A percentile compares a stretch with the other conserved stretches of the same genome.
Conservation (phyloP, 2,329 filamentous ascomycete species). For the Diaporthe aspalathi region DNA sequence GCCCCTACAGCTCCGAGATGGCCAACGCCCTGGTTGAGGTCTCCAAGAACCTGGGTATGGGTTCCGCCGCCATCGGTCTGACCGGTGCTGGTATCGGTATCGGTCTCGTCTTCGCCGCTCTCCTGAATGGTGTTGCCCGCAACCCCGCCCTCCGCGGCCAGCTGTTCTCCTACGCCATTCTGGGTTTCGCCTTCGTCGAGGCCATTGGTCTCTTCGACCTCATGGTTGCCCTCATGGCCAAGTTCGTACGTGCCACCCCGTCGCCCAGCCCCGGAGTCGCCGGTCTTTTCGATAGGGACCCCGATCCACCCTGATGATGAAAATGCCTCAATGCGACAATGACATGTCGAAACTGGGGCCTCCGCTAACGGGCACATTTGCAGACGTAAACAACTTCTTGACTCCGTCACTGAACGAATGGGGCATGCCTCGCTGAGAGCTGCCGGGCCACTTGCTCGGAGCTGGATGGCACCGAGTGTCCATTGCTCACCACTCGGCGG, state of each 20-base stretch:
- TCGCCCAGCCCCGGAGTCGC: background rate
- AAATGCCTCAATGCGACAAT: constrained; percentile 28
- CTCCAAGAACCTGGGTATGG: constrained; percentile 92
- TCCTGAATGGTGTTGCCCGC: constrained; percentile 89
- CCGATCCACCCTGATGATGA: constrained; percentile 9
- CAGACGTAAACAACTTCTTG: constrained; percentile 39
- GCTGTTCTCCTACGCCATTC: constrained; percentile 96
- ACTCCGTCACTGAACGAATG: constrained; percentile 37
- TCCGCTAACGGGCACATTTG: constrained; percentile 7
- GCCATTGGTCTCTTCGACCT: constrained; percentile 90
- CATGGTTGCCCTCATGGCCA: constrained; percentile 95
- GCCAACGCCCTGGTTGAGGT: constrained; percentile 89
- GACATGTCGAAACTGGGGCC: background rate
- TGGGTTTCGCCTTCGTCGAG: constrained; percentile 95
- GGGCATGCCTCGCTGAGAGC: constrained; percentile 37
- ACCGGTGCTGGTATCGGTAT: constrained; percentile 95
- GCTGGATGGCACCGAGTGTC: constrained; percentile 28
- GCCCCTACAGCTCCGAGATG: constrained; percentile 89
- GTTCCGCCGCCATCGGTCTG: constrained; percentile 89
- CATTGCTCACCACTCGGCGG: constrained; percentile 37
- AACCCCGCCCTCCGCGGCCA: constrained; percentile 95
- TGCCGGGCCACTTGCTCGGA: constrained; percentile 37
- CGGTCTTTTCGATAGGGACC: constrained; percentile 7
- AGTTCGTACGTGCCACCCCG: constrained; percentile 72
- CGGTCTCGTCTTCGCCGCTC: constrained; percentile 91